phyloP scores from a whole-genome alignment of 768 basidiomycete species.

The Dentipellis sp. region DNA sequence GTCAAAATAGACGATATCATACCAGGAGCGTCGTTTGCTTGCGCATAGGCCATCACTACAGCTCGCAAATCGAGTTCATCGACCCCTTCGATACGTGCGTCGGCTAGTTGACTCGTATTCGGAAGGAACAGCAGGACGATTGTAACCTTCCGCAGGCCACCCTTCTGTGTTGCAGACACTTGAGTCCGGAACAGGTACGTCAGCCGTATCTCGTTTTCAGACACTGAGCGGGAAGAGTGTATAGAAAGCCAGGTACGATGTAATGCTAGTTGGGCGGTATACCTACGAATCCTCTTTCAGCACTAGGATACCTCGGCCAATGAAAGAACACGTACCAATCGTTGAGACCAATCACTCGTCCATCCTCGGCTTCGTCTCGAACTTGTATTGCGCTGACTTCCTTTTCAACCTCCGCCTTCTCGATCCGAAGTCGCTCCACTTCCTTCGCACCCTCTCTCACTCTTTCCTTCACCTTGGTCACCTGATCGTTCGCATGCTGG shows the following conservation, averaged over 20 bases:
- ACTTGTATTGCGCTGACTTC: conserved; percentile 38
- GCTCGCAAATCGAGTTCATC: conserved; percentile 48
- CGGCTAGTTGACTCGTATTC: conserved; percentile 55
- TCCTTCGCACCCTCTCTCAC: conserved; percentile 49
- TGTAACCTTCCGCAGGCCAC: conserved; percentile 27
- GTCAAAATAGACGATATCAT: conserved; percentile 53
- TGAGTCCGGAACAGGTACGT: conserved; percentile 42
- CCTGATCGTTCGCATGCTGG: conserved; percentile 38
- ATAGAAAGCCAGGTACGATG: conserved; percentile 58
- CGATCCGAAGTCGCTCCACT: conserved; percentile 47
- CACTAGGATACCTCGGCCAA: background rate
- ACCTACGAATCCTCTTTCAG: conserved; percentile 34
- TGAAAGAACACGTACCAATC: conserved; percentile 44
- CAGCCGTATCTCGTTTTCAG: conserved; percentile 73
- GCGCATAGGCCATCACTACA: conserved; percentile 50
- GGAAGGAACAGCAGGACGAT: conserved; percentile 62
- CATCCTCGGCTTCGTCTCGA: conserved; percentile 48
- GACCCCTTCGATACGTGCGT: conserved; percentile 44
- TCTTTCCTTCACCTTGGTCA: conserved; percentile 46
- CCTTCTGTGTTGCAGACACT: conserved; percentile 12
- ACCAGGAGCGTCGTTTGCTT: conserved; percentile 56
- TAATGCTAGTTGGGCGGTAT: conserved; percentile 53
- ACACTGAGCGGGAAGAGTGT: conserved; percentile 44
- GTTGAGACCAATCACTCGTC: conserved; percentile 52
- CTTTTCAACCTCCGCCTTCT: conserved; percentile 63